These are phyloP conservation scores for Thuidium tamariscinum DNA, from an alignment of 225 moss, liverwort and hornwort genomes.

Conservation along the genomic window DNA sequence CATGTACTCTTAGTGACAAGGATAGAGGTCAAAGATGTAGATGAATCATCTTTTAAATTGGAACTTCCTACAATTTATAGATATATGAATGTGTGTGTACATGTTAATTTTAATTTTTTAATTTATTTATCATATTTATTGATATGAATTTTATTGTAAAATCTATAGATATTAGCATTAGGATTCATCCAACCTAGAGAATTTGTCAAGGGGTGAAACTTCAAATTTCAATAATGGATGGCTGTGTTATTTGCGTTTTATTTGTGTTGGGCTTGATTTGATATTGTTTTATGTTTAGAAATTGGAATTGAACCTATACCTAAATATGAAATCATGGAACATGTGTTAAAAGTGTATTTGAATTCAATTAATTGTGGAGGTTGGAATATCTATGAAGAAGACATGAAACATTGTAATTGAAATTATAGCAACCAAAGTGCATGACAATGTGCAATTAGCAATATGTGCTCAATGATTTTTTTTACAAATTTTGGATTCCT, in stretches of 20 bases:
- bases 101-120: too few species aligned
- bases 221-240: too few species aligned
- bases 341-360: neutral
- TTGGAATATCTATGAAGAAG: fast-evolving
- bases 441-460: fast-evolving
- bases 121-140: neutral
- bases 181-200: too few species aligned
- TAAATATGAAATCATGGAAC: fast-evolving
- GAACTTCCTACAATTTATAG: too few species aligned
- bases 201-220: too few species aligned
- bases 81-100: neutral
- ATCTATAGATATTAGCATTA: neutral
- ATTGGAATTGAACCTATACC: neutral
- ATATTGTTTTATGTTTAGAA: neutral
- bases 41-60: too few species aligned
- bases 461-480: neutral
- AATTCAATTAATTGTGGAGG: fast-evolving
- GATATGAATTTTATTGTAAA: neutral
- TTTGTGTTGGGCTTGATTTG: fast-evolving
- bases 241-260: too few species aligned
- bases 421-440: fast-evolving
- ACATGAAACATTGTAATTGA: neutral
- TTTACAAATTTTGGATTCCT: neutral
- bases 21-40: neutral
- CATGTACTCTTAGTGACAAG: neutral